Evolutionary conservation across 345 rosid species (phyloP).

Genomic region (Conringia planisiliqua): DNA sequence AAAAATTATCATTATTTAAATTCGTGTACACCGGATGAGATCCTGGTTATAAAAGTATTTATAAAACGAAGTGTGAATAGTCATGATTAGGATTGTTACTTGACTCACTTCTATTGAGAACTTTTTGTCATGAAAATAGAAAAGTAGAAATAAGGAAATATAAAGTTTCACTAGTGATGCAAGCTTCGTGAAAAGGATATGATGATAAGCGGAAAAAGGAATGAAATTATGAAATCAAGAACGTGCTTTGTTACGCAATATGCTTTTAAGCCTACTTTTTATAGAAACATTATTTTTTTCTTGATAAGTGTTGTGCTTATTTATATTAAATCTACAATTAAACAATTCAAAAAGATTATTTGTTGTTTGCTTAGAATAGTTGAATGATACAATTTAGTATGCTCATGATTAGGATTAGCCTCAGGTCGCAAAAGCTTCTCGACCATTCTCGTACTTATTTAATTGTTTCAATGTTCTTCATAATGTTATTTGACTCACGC

Average conservation of each 20-base stretch:
- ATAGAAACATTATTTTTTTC: constrained; percentile 13
- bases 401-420: constrained; percentile 25
- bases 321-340: not conserved
- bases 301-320: constrained; percentile 21
- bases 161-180: constrained; percentile 22
- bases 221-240: constrained; percentile 21
- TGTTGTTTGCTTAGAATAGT: constrained; percentile 10
- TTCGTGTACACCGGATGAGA: not conserved
- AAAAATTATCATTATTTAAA: not conserved
- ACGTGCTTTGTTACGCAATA: constrained; percentile 31
- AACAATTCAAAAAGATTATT: not conserved
- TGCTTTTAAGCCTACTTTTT: constrained; percentile 35
- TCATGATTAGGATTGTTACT: not conserved
- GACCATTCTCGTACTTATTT: constrained; percentile 22
- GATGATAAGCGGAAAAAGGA: constrained; percentile 13
- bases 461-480: not conserved
- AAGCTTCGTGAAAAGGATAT: constrained; percentile 29
- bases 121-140: not conserved
- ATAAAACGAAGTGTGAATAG: not conserved
- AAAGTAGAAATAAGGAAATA: not conserved
- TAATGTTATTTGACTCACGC: not conserved
- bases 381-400: not conserved
- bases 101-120: not conserved
- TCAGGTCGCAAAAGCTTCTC: constrained; percentile 24
- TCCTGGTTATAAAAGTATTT: not conserved